Conservation (phyloP, 306 rosid species). For the Fragaria nilgerrensis region DNA sequence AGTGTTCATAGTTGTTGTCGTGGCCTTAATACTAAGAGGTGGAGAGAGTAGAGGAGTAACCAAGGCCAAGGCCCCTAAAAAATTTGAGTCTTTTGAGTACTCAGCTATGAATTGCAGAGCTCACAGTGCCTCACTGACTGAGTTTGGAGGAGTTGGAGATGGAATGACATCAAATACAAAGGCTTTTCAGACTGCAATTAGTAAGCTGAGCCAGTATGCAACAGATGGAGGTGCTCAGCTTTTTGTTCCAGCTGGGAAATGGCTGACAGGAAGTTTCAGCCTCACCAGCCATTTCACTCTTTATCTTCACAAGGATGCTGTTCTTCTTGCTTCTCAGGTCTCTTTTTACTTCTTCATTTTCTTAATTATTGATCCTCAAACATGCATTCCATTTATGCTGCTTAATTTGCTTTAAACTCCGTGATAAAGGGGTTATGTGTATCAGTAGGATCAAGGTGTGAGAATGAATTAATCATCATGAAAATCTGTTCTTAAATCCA, state of each 20-base stretch:
- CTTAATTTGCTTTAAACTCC: background rate
- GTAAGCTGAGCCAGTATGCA: conserved; percentile 26
- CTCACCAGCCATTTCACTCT: conserved; percentile 42
- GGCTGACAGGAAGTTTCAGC: conserved; percentile 43
- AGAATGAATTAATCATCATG: background rate
- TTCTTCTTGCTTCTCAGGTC: conserved; percentile 44
- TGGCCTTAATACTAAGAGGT: conserved; percentile 9
- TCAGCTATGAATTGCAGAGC: conserved; percentile 46
- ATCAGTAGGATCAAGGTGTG: background rate
- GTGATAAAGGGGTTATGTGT: background rate
- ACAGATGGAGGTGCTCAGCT: conserved; percentile 46
- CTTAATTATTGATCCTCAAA: background rate
- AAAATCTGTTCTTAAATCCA: background rate
- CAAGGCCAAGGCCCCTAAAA: background rate
- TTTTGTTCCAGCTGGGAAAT: conserved; percentile 45
- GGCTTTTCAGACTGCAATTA: conserved; percentile 40
- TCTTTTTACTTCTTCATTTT: background rate
- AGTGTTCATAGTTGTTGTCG: conserved; percentile 6
- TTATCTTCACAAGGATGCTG: conserved; percentile 36
- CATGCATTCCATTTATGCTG: background rate
- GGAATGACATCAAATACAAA: conserved; percentile 47
- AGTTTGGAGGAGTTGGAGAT: conserved; percentile 56
- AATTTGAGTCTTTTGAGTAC: conserved; percentile 29
- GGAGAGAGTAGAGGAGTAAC: conserved; percentile 21
- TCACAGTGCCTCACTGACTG: conserved; percentile 43